phyloP scores from a whole-genome alignment of 768 basidiomycete species.

The Boletus rufocinnamomeus region DNA sequence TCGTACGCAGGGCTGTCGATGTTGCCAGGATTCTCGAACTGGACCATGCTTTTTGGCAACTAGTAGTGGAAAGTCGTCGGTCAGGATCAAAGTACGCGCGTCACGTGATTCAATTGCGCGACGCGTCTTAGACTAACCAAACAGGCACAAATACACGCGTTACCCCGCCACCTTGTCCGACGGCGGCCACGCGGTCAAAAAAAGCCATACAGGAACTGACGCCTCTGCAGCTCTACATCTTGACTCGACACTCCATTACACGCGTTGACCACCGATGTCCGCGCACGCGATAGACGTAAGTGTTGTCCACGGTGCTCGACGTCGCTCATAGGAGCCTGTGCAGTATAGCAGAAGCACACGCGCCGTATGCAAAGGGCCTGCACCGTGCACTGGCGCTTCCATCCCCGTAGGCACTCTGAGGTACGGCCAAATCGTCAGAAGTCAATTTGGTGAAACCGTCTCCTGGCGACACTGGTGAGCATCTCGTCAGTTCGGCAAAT shows the following conservation, averaged over 20 bases:
- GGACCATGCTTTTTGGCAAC: constrained; percentile 20
- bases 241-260: not conserved
- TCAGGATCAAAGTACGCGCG: not conserved
- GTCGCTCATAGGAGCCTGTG: constrained; percentile 13
- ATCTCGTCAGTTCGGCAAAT: constrained; percentile 9
- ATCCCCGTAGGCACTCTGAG: constrained; percentile 61
- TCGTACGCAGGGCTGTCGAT: constrained; percentile 57
- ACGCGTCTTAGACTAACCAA: constrained; percentile 30
- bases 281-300: constrained; percentile 37
- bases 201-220: not conserved
- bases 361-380: constrained; percentile 67
- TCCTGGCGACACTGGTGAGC: constrained; percentile 78
- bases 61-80: not conserved
- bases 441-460: constrained; percentile 59
- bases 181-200: not conserved
- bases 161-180: not conserved
- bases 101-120: constrained; percentile 26
- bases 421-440: constrained; percentile 55
- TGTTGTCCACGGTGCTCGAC: not conserved
- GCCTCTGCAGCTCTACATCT: not conserved
- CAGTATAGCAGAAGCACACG: constrained; percentile 75
- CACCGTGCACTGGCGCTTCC: constrained; percentile 55
- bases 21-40: constrained; percentile 8
- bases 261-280: constrained; percentile 11
- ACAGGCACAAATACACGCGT: constrained; percentile 21